These are phyloP conservation scores for Kazachstania psychrophila DNA, from an alignment of 805 yeast species.

Conservation along the genomic window DNA sequence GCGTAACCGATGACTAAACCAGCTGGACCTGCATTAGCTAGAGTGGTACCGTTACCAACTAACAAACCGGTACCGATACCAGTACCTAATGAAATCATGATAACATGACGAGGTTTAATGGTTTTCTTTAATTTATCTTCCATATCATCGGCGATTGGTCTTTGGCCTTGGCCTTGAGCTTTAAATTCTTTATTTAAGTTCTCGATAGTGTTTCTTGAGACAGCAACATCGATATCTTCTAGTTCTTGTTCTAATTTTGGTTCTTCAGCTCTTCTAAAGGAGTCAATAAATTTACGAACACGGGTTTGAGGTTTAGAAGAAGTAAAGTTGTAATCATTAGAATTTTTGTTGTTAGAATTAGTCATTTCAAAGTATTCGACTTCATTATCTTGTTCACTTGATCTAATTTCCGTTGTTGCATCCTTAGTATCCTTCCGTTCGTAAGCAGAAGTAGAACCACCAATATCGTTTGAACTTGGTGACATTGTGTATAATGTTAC, in stretches of 20 bases:
- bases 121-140: constrained; percentile 30
- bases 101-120: constrained; percentile 40
- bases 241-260: constrained; percentile 1
- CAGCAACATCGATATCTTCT: constrained; percentile 1
- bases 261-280: constrained; percentile 17
- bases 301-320: constrained; percentile 1
- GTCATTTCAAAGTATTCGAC: constrained; percentile 19
- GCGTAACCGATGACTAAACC: constrained; percentile 47
- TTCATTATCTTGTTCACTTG: constrained; percentile 18
- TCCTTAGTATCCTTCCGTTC: constrained; percentile 9
- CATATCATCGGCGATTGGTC: constrained; percentile 5
- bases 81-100: constrained; percentile 76
- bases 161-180: not conserved
- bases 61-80: constrained; percentile 72
- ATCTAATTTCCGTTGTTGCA: constrained; percentile 7
- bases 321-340: not conserved
- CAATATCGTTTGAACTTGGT: constrained; percentile 2
- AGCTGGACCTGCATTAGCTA: constrained; percentile 39
- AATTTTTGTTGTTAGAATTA: constrained; percentile 1
- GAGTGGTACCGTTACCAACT: constrained; percentile 47
- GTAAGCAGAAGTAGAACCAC: constrained; percentile 4
- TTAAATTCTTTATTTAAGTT: constrained; percentile 1
- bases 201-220: constrained; percentile 2
- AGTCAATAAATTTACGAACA: constrained; percentile 11
- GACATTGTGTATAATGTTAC: not conserved